Evolutionary conservation across 2,329 filamentous ascomycete species (phyloP), one percentile per base, ranked within the genome.

Genomic region (Endocalyx cinctus): DNA sequence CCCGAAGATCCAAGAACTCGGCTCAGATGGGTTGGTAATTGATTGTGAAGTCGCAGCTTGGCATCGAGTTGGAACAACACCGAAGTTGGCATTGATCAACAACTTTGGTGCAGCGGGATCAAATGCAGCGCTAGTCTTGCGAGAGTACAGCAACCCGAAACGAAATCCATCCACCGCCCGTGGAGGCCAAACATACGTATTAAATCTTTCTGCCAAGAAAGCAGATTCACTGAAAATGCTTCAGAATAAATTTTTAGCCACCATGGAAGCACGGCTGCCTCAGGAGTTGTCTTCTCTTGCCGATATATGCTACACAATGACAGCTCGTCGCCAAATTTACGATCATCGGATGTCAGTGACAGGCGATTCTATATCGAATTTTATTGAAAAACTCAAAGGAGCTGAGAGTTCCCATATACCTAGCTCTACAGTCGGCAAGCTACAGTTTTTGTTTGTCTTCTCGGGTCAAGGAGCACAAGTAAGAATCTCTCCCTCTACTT

Each of bases 251-350:
- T n/a, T n/a, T n/a, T n/a, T n/a, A n/a, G n/a, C n/a, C n/a, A n/a
- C n/a, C n/a, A n/a, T n/a, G n/a, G n/a, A n/a, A n/a, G n/a, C n/a
- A n/a, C n/a, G n/a, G n/a, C n/a, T n/a, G n/a, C n/a, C n/a, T n/a
- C n/a, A n/a, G n/a, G n/a, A n/a, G n/a, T n/a, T n/a, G n/a, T 33
- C 14, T 33, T 42, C n/a, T 8, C 20, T 23, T 10, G 25, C 33
- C 6, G 36, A 42, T 34, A 34, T 42, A 16, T 42, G 39, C 17
- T 39, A 39, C 12, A 42, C 39, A 11, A 33, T 37, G 26, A 42
- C 39, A 12, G 35, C 39, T 12, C 30, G 36, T n/a, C 39, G 35
- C 14, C 36, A 42, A 13, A 13, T 31, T 11, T 29, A 42, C 25
- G 39, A 37, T 18, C 33, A 39, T 17, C 39, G 39, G 18, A 27